These are phyloP conservation scores for Euclidium syriacum DNA, from an alignment of 345 rosid species.

Conservation along the genomic window DNA sequence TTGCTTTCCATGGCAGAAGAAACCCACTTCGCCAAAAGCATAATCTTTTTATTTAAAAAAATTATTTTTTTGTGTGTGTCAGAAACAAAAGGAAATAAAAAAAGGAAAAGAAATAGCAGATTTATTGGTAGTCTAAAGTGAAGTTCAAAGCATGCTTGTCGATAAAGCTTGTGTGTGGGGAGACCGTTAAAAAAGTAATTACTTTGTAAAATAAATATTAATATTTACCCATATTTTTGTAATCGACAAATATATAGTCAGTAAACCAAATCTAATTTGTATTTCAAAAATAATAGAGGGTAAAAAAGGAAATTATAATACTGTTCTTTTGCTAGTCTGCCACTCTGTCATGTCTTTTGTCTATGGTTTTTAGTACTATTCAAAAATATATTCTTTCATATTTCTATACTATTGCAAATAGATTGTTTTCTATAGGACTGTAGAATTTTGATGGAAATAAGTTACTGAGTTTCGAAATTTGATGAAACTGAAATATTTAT, in stretches of 20 bases:
- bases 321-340: constrained; percentile 30
- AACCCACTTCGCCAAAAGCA: constrained; percentile 45
- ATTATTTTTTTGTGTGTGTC: constrained; percentile 33
- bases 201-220: not conserved
- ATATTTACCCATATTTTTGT: constrained; percentile 24
- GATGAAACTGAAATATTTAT: not conserved
- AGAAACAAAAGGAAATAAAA: constrained; percentile 26
- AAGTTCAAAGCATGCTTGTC: constrained; percentile 57
- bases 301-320: constrained; percentile 20
- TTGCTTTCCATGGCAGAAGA: constrained; percentile 44
- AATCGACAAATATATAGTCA: constrained; percentile 20
- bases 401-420: not conserved
- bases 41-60: constrained; percentile 8
- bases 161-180: constrained; percentile 30
- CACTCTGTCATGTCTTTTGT: constrained; percentile 30
- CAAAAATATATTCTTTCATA: not conserved
- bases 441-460: not conserved
- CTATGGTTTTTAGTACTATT: constrained; percentile 2
- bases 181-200: constrained; percentile 37
- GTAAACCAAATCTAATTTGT: constrained; percentile 15
- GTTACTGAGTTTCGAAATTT: not conserved
- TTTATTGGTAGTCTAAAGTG: constrained; percentile 44
- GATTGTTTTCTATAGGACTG: not conserved
- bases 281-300: constrained; percentile 6
- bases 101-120: constrained; percentile 8